Base-by-base conservation (phyloP, 1,284 basidiomycete species). In the Leccinum griseonigrum region DNA sequence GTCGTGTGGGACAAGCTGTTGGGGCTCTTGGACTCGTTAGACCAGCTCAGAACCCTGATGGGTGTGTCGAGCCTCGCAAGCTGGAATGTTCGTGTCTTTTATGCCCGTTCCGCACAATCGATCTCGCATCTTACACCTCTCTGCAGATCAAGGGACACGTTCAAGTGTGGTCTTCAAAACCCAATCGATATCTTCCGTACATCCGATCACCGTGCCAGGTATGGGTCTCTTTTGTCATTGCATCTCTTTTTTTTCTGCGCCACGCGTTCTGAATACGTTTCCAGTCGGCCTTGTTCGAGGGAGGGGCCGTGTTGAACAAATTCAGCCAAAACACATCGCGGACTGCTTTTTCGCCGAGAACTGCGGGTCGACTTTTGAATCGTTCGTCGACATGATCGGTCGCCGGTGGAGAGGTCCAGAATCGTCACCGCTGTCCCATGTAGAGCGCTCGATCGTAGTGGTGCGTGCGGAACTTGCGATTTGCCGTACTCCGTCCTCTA, bases 261-360 rank as follows among this genome's bases (percentile, higher is more conserved):
- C 28, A 54, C 50, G 63, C 67, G 26, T 68, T 50, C 13, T 52
- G 55, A 14, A 14, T 28, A 18, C 2, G 8, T 60, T 56, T 61
- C 26, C 63, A 90, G 88, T 81, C 83, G 7, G 76, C 79, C 6
- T 86, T 90, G 67, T 87, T 81, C 63, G 82, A 86, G 63, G 64
- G 72, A 6, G 85, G 82, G 5, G 71, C 83, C 28, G 74, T 90
- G n/a, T 67, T 91, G 10, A 79, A 82, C 59, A 77, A 76, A 63
- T 81, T 81, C 67, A 77, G 78, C 0, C 76, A 36, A 71, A 74
- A 32, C 89, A 88, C 82, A 71, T 88, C 54, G 75, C 86, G 0
- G 83, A 88, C 50, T 81, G 79, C n/a, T 88, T 91, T 68, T 90
- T 90, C 69, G 69, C 73, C 40, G 89, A 92, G 68, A 84, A 82